These are phyloP conservation scores for Hanseniaspora meyeri DNA, from an alignment of 805 yeast genomes.

Conservation along the genomic window DNA sequence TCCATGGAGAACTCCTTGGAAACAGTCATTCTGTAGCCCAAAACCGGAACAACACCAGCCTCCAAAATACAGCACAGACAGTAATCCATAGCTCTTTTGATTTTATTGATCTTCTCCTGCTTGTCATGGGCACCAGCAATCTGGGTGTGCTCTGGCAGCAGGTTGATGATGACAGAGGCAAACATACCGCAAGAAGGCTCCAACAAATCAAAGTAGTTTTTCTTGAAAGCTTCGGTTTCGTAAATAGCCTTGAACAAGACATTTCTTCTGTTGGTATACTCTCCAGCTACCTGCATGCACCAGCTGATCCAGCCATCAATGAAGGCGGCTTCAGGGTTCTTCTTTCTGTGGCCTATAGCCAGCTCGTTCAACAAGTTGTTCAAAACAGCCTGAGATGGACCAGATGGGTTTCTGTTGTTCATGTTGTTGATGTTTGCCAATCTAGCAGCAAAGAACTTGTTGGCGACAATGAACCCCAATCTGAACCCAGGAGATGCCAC, in stretches of 20 bases:
- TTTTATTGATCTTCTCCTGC: slow-evolving; percentile 16
- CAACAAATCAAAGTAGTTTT: slow-evolving; percentile 33
- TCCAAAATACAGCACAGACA: slow-evolving; percentile 34
- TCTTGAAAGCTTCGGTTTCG: slow-evolving; percentile 31
- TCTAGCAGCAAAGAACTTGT: slow-evolving; percentile 34
- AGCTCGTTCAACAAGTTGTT: slow-evolving; percentile 37
- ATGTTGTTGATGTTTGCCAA: slow-evolving; percentile 33
- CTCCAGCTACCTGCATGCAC: slow-evolving; percentile 37
- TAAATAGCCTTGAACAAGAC: slow-evolving; percentile 27
- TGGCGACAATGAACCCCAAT: slow-evolving; percentile 46
- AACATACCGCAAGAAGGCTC: slow-evolving; percentile 58
- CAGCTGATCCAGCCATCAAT: slow-evolving; percentile 37
- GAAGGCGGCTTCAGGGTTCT: slow-evolving; percentile 15
- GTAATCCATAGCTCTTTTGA: slow-evolving; percentile 31
- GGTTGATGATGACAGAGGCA: slow-evolving; percentile 34
- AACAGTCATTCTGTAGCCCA: slow-evolving; percentile 49
- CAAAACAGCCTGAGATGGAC: slow-evolving; percentile 45
- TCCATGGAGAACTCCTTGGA: slow-evolving; percentile 31
- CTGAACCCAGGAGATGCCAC: slow-evolving; percentile 57
- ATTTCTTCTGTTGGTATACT: slow-evolving; percentile 36
- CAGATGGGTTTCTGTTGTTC: slow-evolving; percentile 46
- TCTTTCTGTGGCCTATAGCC: slow-evolving; percentile 19
- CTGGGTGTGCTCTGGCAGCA: slow-evolving; percentile 14
- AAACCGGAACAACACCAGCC: slow-evolving; percentile 45
- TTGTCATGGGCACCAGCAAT: neutral